Base-by-base conservation (phyloP, 1,284 basidiomycete species). In the Amylostereum areolatum region DNA sequence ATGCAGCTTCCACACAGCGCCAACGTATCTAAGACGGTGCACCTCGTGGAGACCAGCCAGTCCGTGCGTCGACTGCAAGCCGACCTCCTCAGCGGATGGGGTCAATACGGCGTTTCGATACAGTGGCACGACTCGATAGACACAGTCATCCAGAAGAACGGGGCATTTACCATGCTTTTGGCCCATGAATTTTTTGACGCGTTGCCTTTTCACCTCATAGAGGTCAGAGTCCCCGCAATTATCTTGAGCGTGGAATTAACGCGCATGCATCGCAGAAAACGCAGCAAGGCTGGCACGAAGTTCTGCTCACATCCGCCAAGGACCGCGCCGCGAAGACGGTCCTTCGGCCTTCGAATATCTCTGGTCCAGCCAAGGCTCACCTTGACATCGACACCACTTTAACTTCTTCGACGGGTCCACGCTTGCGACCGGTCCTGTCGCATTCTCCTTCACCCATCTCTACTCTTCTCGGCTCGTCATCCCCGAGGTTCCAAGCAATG, bases 141-240 rank as follows among this genome's bases (percentile, higher is more conserved):
- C 33, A 80, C 88, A 33, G 69, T 98, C 0, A 67, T 77, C 0
- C 67, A 55, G 34, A 71, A 73, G 51, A 63, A 71, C 31, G 75
- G 80, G 12, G 71, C 69, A 37, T 98, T 86, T 65, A 97, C 93
- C 0, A 84, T 97, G 72, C 66, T 97, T 24, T 70, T 97, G 5
- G 97, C 96, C 0, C 96, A 99, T 65, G 97, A 99, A 63, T 97
- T 99, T 69, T 98, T 99, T 56, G 97, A 99, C 62, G 96, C 96
- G 0, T 74, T 99, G 45, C 96, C 96, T 0, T 85, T 97, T 45
- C 91, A 97, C 65, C 72, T 96, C 31, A 75, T 99, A 43, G 85
- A 97, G 73, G 92, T 92, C 57, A 62, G 11, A 32, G 6, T 28
- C 18, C n/a, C 27, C 34, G 5, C 2, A 40, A 40, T 36, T 28